These are phyloP conservation scores for Bisporella sp. DNA, from an alignment of 2,329 filamentous ascomycete genomes.

Conservation along the genomic window DNA sequence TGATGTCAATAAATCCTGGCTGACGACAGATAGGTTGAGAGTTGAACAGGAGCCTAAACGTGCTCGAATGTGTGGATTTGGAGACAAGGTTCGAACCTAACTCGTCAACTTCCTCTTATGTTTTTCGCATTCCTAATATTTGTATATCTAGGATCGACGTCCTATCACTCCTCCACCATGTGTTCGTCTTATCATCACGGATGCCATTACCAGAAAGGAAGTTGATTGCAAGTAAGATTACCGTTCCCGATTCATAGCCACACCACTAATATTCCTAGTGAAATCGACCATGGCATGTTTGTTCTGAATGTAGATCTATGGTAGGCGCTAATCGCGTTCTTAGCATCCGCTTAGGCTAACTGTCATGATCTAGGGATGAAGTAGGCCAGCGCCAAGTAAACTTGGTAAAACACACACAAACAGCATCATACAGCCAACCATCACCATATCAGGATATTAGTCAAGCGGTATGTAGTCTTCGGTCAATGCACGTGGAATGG, in stretches of 20 bases:
- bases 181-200: slow-evolving; percentile 73
- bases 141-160: slow-evolving; percentile 64
- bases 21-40: too few relatives aligned
- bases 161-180: slow-evolving; percentile 95
- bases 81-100: slow-evolving; percentile 68
- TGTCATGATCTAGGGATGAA: slow-evolving; percentile 20
- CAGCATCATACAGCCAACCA: slow-evolving; percentile 71
- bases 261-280: slow-evolving; percentile 35
- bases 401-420: slow-evolving; percentile 57
- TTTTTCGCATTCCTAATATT: too few relatives aligned
- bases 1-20: too few relatives aligned
- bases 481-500: too few relatives aligned
- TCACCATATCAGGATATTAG: too few relatives aligned
- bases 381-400: slow-evolving; percentile 58
- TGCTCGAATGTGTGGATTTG: slow-evolving; percentile 97
- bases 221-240: slow-evolving; percentile 71
- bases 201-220: slow-evolving; percentile 68
- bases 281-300: slow-evolving; percentile 62
- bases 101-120: too few relatives aligned
- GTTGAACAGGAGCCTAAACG: slow-evolving; percentile 72
- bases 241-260: neutral
- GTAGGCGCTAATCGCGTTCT: slow-evolving; percentile 29
- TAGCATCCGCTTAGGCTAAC: too few relatives aligned
- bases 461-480: too few relatives aligned
- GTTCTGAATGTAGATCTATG: slow-evolving; percentile 65